These are phyloP conservation scores for Colletotrichum simmondsii DNA, from an alignment of 2,329 filamentous ascomycete genomes.

Conservation along the genomic window DNA sequence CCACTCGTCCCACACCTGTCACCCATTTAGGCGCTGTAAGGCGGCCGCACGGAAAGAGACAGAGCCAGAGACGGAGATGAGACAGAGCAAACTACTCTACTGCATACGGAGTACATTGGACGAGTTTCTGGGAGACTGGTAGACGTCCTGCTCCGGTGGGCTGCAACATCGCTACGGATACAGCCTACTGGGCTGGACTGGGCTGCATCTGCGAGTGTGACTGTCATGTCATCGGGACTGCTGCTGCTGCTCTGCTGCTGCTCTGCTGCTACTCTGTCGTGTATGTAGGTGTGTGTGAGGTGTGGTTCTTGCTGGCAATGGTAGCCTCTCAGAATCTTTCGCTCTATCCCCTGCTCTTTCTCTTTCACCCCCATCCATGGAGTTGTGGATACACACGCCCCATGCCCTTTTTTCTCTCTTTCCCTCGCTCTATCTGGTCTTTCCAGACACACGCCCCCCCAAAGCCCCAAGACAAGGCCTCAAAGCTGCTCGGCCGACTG, in stretches of 20 bases:
- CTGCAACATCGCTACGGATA: background rate
- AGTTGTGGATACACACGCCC: slow-evolving; percentile 12
- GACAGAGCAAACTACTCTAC: background rate
- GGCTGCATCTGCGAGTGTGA: slow-evolving; percentile 16
- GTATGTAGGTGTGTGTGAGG: background rate
- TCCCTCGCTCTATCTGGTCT: background rate
- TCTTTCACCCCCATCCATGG: slow-evolving; percentile 9
- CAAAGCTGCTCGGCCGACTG: slow-evolving; percentile 13
- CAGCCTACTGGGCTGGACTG: slow-evolving; percentile 1
- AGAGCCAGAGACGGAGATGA: too few relatives aligned
- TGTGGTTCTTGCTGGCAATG: slow-evolving; percentile 4
- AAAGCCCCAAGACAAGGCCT: background rate
- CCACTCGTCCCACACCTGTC: slow-evolving; percentile 25
- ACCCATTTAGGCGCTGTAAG: slow-evolving; percentile 24
- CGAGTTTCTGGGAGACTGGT: background rate
- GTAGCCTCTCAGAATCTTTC: slow-evolving; percentile 24
- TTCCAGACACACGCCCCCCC: slow-evolving; percentile 13
- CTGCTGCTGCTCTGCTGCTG: background rate
- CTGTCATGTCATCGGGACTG: background rate
- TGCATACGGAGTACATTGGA: background rate
- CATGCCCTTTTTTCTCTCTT: background rate
- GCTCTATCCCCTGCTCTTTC: background rate
- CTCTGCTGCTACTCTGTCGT: background rate
- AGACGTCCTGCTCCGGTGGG: background rate
- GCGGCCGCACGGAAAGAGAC: slow-evolving; percentile 7